A percentile compares a stretch with the other conserved stretches of the same genome.
Conservation (phyloP, 129 eudicot genomes). For the Glebionis coronaria region DNA sequence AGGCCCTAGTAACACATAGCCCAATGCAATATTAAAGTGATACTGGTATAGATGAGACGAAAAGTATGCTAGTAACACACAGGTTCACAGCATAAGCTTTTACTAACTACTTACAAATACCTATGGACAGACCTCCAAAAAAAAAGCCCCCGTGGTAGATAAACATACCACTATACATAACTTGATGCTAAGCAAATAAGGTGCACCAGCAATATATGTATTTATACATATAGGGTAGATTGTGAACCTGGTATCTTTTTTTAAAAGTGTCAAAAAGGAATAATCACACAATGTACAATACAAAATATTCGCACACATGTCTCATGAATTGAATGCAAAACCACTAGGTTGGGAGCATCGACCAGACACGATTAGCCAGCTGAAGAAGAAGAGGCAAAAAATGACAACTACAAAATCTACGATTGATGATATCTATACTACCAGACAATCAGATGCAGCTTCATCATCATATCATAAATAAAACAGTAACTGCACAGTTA, state of each 20-base stretch:
- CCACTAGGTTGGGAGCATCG: not conserved
- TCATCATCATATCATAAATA: slow-evolving; percentile 6
- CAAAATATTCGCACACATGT: too few species aligned
- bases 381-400: not conserved
- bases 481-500: not conserved
- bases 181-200: not conserved
- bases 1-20: not conserved
- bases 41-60: not conserved
- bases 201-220: not conserved
- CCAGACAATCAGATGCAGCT: slow-evolving; percentile 16
- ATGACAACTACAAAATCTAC: too few species aligned
- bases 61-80: not conserved
- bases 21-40: not conserved
- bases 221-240: too few species aligned
- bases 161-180: slow-evolving; percentile 3
- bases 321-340: too few species aligned
- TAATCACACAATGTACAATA: too few species aligned
- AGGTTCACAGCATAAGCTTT: not conserved
- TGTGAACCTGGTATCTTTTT: too few species aligned
- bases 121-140: not conserved
- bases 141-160: not conserved
- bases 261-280: too few species aligned
- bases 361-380: slow-evolving; percentile 7
- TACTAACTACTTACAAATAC: not conserved
- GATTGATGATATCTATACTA: slow-evolving; percentile 11